Evolutionary conservation across 2,329 filamentous ascomycete genomes (phyloP), one percentile per base, ranked within the genome.

Genomic region (Xylaria sp.): DNA sequence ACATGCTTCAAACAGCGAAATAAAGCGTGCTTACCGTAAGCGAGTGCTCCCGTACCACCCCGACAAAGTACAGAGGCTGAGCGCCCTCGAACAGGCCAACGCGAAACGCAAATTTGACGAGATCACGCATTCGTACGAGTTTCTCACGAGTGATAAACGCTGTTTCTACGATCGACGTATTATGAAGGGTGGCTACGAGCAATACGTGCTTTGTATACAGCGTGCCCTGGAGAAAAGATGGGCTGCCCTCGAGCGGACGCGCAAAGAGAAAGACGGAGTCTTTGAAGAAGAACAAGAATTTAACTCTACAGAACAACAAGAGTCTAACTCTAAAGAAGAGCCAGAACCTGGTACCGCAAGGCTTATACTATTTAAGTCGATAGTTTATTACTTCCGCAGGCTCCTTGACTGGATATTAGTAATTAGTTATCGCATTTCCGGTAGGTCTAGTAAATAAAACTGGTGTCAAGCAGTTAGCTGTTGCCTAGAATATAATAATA

Each of bases 11-110:
- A 38, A 57, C 9, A 6, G 38, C 0, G 55, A 63, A 2, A 38
- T 68, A 22, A 63, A 9, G 44, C 54, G 31, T 6, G 66, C 54
- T 0, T 66, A 66, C 27, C 63, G 42, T 13, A 31, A 5, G 0
- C 20, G 51, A 9, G 39, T 33, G 1, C 13, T 9, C 0, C 5
- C 1, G 3, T 56, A 39, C 25, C 66, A 66, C 22, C 49, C 55
- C 0, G 66, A 66, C 27, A 68, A 68, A 17, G 4, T n/a, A 2
- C 27, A 27, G 11, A 29, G 27, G 20, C 20, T 39, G 1, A 2
- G 6, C 10, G 7, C 10, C 3, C 5, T n/a, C 3, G 29, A 38
- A 25, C 56, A n/a, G n/a, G 44, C 11, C 4, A 3, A 39, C 11
- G 62, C 57, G 0, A 45, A 50, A 15, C 2, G 2, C 5, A 31